Conservation (phyloP, 2,329 filamentous ascomycete species). For the Sclerotinia sclerotiorum region DNA sequence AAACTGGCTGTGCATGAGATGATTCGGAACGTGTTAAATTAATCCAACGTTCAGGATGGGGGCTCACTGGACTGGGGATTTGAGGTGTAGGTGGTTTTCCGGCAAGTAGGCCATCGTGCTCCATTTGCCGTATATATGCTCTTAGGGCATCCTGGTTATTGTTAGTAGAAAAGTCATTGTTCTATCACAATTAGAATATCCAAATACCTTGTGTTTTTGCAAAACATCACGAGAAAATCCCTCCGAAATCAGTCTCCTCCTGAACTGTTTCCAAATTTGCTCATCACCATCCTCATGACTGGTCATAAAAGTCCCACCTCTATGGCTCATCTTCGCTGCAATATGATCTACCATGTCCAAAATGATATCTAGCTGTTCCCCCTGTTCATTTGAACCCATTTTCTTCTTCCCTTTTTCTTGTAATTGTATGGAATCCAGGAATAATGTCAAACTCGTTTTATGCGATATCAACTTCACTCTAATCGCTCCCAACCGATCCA, state of each 20-base stretch:
- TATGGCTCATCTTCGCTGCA: constrained; percentile 51
- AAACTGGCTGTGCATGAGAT: constrained; percentile 26
- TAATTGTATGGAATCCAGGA: constrained; percentile 58
- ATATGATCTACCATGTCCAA: constrained; percentile 61
- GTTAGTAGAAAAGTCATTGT: constrained; percentile 27
- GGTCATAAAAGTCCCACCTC: constrained; percentile 42
- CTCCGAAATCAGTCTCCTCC: constrained; percentile 56
- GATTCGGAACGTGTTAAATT: constrained; percentile 26
- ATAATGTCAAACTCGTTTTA: constrained; percentile 54
- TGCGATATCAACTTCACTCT: constrained; percentile 51
- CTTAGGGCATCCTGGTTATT: constrained; percentile 53
- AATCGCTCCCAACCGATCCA: constrained; percentile 39
- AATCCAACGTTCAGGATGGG: constrained; percentile 35
- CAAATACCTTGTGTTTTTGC: constrained; percentile 55
- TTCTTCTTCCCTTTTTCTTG: constrained; percentile 48
- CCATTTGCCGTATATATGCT: constrained; percentile 61
- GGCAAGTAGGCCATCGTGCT: constrained; percentile 56
- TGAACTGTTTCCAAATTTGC: constrained; percentile 58
- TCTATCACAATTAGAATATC: neutral
- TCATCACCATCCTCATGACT: constrained; percentile 48
- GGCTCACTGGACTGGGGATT: constrained; percentile 34
- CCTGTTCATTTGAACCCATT: constrained; percentile 33
- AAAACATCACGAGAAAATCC: constrained; percentile 58
- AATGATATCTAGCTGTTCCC: constrained; percentile 51
- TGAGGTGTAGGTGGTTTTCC: constrained; percentile 42